Evolutionary conservation across 805 yeast genomes (phyloP).

Genomic region (Lipomyces chichibuensis): DNA sequence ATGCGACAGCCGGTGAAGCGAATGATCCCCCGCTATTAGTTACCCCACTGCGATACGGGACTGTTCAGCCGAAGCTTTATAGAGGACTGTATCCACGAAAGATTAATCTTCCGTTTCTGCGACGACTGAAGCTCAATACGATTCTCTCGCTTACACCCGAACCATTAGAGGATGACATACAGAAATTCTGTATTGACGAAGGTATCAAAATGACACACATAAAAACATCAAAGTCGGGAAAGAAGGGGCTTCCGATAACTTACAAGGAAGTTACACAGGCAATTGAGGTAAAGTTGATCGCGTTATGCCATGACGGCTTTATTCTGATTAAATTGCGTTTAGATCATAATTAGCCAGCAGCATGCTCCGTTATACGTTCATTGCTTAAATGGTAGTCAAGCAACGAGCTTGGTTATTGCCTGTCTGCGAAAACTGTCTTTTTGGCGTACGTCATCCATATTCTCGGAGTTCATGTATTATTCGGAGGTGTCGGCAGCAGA

Average conservation of each 20-base stretch:
- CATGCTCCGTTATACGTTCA: slow-evolving; percentile 78
- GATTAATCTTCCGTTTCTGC: slow-evolving; percentile 68
- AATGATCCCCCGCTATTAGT: slow-evolving; percentile 35
- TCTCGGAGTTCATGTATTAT: slow-evolving; percentile 79
- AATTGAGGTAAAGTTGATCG: slow-evolving; percentile 47
- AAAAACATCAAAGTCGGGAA: slow-evolving; percentile 40
- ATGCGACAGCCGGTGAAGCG: not conserved
- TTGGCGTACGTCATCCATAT: slow-evolving; percentile 88
- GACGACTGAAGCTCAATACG: slow-evolving; percentile 65
- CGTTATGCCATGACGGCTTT: not conserved
- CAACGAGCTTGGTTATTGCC: slow-evolving; percentile 81
- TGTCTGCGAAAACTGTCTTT: slow-evolving; percentile 79
- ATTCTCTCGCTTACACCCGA: slow-evolving; percentile 80
- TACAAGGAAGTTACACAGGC: slow-evolving; percentile 62
- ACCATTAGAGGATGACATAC: slow-evolving; percentile 59
- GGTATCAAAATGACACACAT: slow-evolving; percentile 65
- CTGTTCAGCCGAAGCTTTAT: slow-evolving; percentile 68
- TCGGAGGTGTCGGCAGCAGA: slow-evolving; percentile 82
- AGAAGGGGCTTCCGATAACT: slow-evolving; percentile 80
- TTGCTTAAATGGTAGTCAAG: slow-evolving; percentile 87
- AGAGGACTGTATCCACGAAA: slow-evolving; percentile 88
- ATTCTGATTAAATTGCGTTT: not conserved
- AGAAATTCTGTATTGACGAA: slow-evolving; percentile 56
- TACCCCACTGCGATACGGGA: slow-evolving; percentile 76
- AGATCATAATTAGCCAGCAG: slow-evolving; percentile 59